Percentiles rank a stretch among this genome's conserved stretches.
phyloP scores from a whole-genome alignment of 768 basidiomycete species.

The Paxillus rubicundulus region DNA sequence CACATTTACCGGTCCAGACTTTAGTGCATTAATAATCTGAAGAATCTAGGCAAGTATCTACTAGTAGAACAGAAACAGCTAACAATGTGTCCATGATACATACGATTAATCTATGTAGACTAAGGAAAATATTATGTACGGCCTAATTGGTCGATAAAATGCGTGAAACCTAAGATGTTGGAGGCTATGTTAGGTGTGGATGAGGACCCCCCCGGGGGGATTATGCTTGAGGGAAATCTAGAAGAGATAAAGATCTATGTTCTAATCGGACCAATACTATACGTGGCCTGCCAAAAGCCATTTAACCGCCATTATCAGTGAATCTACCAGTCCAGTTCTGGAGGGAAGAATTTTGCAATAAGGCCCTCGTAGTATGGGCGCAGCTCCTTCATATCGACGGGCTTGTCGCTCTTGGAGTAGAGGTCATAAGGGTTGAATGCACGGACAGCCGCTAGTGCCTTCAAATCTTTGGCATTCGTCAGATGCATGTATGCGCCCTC shows the following conservation, averaged over 20 bases:
- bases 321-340: slow-evolving; percentile 73
- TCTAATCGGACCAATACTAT: background rate
- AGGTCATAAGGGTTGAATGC: slow-evolving; percentile 95
- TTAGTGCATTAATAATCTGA: background rate
- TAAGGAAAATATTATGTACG: background rate
- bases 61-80: background rate
- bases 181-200: too few relatives aligned
- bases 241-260: slow-evolving; percentile 5
- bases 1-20: too few relatives aligned
- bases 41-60: background rate
- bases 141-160: too few relatives aligned
- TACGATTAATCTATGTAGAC: too few relatives aligned
- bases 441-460: slow-evolving; percentile 67
- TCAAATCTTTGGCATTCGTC: slow-evolving; percentile 65
- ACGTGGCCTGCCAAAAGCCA: background rate
- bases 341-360: slow-evolving; percentile 85
- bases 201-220: background rate
- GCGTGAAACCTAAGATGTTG: too few relatives aligned
- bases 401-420: slow-evolving; percentile 83
- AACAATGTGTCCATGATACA: background rate
- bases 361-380: slow-evolving; percentile 81
- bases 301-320: slow-evolving; percentile 4
- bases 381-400: slow-evolving; percentile 58
- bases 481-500: slow-evolving; percentile 83
- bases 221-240: background rate